Conservation (phyloP, 805 yeast genomes). For the Cyberlindnera misumaiensis region DNA sequence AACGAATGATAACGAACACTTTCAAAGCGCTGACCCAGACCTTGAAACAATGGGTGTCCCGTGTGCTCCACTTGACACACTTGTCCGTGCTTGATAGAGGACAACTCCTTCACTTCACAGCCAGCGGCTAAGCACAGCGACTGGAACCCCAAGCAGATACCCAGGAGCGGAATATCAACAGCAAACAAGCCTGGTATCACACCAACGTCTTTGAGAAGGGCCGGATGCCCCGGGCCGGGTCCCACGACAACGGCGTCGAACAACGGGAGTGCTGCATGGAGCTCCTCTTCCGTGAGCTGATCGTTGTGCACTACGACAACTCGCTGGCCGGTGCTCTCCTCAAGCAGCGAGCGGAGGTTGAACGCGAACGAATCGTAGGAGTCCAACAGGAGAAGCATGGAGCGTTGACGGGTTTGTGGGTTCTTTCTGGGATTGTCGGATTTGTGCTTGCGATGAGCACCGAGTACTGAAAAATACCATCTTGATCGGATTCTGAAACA, state of each 20-base stretch:
- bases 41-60: slow-evolving; percentile 33
- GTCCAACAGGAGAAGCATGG: slow-evolving; percentile 66
- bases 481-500: not conserved
- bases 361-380: slow-evolving; percentile 94
- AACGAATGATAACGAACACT: slow-evolving; percentile 90
- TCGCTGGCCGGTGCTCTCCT: slow-evolving; percentile 36
- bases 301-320: slow-evolving; percentile 33
- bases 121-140: slow-evolving; percentile 63
- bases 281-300: slow-evolving; percentile 28
- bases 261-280: slow-evolving; percentile 36
- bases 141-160: slow-evolving; percentile 93
- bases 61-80: slow-evolving; percentile 37
- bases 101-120: slow-evolving; percentile 43
- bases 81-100: slow-evolving; percentile 79
- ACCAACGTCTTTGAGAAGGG: slow-evolving; percentile 57
- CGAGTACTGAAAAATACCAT: too few species aligned
- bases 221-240: slow-evolving; percentile 97
- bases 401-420: not conserved
- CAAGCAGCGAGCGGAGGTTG: slow-evolving; percentile 63
- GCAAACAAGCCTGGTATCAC: slow-evolving; percentile 54
- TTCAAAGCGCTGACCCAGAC: slow-evolving; percentile 38
- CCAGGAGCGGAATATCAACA: slow-evolving; percentile 59
- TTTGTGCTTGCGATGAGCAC: too few species aligned
- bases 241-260: slow-evolving; percentile 82
- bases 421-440: too few species aligned